Evolutionary conservation across 768 basidiomycete species (phyloP).

Genomic region (Tylopilus sp.): DNA sequence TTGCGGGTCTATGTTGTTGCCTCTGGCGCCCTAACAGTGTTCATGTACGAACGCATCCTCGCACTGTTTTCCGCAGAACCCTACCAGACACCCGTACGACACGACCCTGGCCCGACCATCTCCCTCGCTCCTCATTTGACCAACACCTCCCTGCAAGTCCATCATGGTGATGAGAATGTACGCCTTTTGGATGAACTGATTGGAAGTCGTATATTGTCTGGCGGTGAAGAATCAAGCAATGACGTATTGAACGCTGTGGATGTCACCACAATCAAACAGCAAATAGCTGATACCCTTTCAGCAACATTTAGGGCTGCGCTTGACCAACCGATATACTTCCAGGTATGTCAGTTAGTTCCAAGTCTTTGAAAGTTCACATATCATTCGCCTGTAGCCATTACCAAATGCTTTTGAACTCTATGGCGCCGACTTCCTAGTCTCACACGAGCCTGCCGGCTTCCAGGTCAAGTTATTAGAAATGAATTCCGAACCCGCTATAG

Average conservation of each 20-base stretch:
- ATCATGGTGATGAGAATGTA: constrained; percentile 66
- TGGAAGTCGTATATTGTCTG: constrained; percentile 54
- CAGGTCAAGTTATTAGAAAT: constrained; percentile 81
- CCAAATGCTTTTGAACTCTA: constrained; percentile 95
- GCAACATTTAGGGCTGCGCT: constrained; percentile 87
- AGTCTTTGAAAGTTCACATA: background rate
- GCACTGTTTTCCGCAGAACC: constrained; percentile 83
- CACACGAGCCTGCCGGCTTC: constrained; percentile 39
- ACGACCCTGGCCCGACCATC: constrained; percentile 23
- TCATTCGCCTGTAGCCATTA: constrained; percentile 49
- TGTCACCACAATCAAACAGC: constrained; percentile 50
- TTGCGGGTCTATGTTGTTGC: constrained; percentile 85
- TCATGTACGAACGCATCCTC: constrained; percentile 77
- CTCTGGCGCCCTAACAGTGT: constrained; percentile 73
- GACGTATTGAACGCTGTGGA: constrained; percentile 29
- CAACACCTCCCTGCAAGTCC: constrained; percentile 83
- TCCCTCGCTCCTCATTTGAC: constrained; percentile 75
- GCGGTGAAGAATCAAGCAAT: constrained; percentile 21
- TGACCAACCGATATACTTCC: constrained; percentile 79
- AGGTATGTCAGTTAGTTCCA: constrained; percentile 42
- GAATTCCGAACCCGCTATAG: constrained; percentile 95
- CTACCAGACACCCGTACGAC: constrained; percentile 49
- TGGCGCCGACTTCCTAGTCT: constrained; percentile 89
- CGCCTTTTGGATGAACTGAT: constrained; percentile 77
- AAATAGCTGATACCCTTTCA: constrained; percentile 62